A percentile compares a stretch with the other conserved stretches of the same genome.
These are phyloP conservation scores for Tolypocladium guangdongense DNA, from an alignment of 2,329 filamentous ascomycete species.

Conservation along the genomic window DNA sequence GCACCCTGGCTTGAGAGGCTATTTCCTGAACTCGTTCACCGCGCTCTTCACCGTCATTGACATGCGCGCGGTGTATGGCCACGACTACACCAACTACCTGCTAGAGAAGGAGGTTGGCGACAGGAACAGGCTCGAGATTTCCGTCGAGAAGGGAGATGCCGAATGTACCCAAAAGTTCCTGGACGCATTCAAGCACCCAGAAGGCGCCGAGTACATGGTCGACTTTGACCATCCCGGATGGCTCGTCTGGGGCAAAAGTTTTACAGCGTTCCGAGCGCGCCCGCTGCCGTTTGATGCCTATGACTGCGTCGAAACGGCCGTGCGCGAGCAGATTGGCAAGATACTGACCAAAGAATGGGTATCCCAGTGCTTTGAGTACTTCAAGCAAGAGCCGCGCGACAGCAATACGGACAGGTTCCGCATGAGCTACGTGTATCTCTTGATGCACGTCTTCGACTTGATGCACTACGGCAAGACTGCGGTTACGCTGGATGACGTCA, in stretches of 20 bases:
- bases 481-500: conserved; percentile 78
- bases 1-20: conserved; percentile 72
- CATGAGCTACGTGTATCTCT: conserved; percentile 74
- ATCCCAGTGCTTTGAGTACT: conserved; percentile 74
- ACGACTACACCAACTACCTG: conserved; percentile 81
- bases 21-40: conserved; percentile 71
- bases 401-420: conserved; percentile 73
- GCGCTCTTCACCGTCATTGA: conserved; percentile 75
- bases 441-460: conserved; percentile 84
- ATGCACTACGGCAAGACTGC: conserved; percentile 70
- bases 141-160: conserved; percentile 63
- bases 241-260: conserved; percentile 87
- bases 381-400: conserved; percentile 94
- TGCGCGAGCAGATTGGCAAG: conserved; percentile 69
- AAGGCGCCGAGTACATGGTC: conserved; percentile 68
- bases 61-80: conserved; percentile 72
- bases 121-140: conserved; percentile 63
- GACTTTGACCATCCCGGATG: conserved; percentile 90
- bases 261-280: conserved; percentile 68
- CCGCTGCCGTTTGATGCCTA: conserved; percentile 59
- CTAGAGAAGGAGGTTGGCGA: conserved; percentile 63
- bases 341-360: conserved; percentile 80
- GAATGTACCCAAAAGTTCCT: conserved; percentile 73
- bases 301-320: conserved; percentile 66
- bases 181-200: conserved; percentile 60